phyloP scores from a whole-genome alignment of 176 grass and related monocot species.

The Carex myosuroides region DNA sequence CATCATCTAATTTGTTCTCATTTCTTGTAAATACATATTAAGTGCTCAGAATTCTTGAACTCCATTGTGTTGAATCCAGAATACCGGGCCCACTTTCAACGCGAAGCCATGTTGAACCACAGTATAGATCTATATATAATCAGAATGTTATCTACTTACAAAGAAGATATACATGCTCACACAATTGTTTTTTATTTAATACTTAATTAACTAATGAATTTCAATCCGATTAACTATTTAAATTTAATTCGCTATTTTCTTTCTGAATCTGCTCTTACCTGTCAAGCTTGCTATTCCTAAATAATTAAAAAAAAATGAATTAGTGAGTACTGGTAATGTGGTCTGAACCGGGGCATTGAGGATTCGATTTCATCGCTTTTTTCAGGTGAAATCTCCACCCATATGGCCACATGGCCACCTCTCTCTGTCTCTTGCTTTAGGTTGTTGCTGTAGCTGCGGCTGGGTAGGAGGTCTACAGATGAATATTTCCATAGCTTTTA shows the following conservation, averaged over 20 bases:
- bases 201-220: too few species aligned
- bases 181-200: too few species aligned
- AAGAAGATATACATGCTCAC: too few species aligned
- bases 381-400: slow-evolving; percentile 33
- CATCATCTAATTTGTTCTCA: background rate
- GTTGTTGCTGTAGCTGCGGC: background rate
- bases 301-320: background rate
- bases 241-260: too few species aligned
- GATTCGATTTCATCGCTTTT: slow-evolving; percentile 6
- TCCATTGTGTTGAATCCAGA: background rate
- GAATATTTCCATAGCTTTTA: background rate
- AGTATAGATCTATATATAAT: too few species aligned
- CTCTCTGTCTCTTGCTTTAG: slow-evolving; percentile 12
- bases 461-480: background rate
- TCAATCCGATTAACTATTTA: too few species aligned
- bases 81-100: background rate
- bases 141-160: too few species aligned
- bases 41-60: background rate
- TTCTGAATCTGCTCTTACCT: too few species aligned
- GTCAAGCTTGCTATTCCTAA: too few species aligned
- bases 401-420: background rate
- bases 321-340: background rate
- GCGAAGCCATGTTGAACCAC: too few species aligned
- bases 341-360: background rate
- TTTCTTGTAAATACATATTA: background rate